phyloP scores from a whole-genome alignment of 1,284 basidiomycete species.

The Vanrija sp. region DNA sequence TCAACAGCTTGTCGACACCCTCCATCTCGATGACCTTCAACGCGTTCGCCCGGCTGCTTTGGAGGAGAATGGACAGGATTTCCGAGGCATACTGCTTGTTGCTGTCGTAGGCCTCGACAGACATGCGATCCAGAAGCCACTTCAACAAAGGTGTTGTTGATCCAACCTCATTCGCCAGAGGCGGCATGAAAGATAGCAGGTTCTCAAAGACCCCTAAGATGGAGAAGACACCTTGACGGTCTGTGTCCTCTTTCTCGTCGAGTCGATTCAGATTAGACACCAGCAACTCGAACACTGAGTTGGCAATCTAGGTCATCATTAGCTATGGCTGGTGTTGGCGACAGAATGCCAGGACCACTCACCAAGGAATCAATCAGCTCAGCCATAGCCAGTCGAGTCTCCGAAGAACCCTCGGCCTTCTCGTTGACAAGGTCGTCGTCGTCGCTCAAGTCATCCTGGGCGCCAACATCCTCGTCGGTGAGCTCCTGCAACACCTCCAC shows the following conservation, averaged over 20 bases:
- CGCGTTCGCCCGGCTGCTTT: constrained; percentile 64
- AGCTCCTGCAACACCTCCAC: constrained; percentile 88
- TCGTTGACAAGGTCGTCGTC: constrained; percentile 60
- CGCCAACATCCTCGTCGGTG: constrained; percentile 87
- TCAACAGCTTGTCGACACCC: constrained; percentile 74
- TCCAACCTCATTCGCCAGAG: constrained; percentile 65
- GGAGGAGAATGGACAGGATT: constrained; percentile 81
- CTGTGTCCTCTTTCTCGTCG: constrained; percentile 71
- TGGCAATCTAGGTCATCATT: constrained; percentile 58
- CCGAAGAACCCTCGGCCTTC: constrained; percentile 52
- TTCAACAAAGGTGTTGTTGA: constrained; percentile 67
- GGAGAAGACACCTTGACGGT: constrained; percentile 85
- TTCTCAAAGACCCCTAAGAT: constrained; percentile 94
- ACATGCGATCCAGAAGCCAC: constrained; percentile 79
- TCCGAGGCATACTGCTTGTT: constrained; percentile 85
- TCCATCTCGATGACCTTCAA: constrained; percentile 62
- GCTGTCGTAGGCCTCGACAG: constrained; percentile 67
- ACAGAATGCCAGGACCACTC: constrained; percentile 38
- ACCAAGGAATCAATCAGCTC: constrained; percentile 70
- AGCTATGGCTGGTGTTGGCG: not conserved
- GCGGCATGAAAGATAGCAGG: constrained; percentile 75
- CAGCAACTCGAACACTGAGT: constrained; percentile 79
- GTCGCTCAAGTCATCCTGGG: constrained; percentile 67
- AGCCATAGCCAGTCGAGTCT: constrained; percentile 56
- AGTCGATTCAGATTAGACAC: constrained; percentile 82